phyloP scores from a whole-genome alignment of 2,329 filamentous ascomycete species.

The Colletotrichum lentis region DNA sequence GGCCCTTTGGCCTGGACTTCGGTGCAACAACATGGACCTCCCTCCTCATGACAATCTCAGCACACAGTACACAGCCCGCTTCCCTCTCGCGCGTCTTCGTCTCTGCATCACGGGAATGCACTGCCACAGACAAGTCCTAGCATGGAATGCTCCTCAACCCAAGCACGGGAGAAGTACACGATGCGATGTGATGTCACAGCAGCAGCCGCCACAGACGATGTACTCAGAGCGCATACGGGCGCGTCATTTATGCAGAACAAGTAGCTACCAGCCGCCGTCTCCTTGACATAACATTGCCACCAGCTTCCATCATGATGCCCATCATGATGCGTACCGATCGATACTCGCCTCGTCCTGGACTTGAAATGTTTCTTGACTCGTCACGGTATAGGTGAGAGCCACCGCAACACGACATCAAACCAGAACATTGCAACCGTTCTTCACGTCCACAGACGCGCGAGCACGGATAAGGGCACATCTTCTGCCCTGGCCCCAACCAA shows the following conservation, averaged over 20 bases:
- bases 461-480: not conserved
- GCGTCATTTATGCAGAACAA: conserved; percentile 6
- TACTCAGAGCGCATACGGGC: conserved; percentile 11
- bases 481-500: not conserved
- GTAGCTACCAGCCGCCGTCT: not conserved
- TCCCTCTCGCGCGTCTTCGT: not conserved
- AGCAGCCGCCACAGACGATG: not conserved
- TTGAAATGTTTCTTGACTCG: not conserved
- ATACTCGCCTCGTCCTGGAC: not conserved
- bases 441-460: not conserved
- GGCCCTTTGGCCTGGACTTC: conserved; percentile 7
- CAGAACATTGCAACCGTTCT: not conserved
- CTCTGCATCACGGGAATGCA: not conserved
- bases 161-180: not conserved
- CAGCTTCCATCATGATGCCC: not conserved
- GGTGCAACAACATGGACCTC: conserved; percentile 12
- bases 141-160: conserved; percentile 3
- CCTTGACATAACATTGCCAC: not conserved
- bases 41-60: not conserved
- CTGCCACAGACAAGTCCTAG: conserved; percentile 22
- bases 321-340: too few relatives aligned
- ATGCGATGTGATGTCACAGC: conserved; percentile 22
- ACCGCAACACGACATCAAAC: not conserved
- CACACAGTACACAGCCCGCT: not conserved
- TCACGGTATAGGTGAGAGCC: not conserved